Percentiles rank a stretch among this genome's conserved stretches.
These are phyloP conservation scores for Daldinia eschscholtzii DNA, from an alignment of 2,329 filamentous ascomycete genomes.

Conservation along the genomic window DNA sequence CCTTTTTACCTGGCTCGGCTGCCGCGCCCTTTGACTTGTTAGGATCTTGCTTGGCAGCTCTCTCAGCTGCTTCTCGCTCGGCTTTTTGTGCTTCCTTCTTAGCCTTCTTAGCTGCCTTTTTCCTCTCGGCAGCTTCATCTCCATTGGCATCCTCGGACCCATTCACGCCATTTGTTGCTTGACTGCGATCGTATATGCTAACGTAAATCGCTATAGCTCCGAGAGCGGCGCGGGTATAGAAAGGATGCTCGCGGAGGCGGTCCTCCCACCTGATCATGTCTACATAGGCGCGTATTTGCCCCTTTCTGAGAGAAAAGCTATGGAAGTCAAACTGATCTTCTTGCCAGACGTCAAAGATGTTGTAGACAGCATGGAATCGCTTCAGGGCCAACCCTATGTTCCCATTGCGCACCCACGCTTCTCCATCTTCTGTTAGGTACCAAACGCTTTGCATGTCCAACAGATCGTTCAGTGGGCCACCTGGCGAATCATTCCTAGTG, in stretches of 20 bases:
- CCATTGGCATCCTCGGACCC: conserved; percentile 61
- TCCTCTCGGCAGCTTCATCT: conserved; percentile 76
- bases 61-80: conserved; percentile 84
- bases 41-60: conserved; percentile 82
- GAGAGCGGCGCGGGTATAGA: conserved; percentile 87
- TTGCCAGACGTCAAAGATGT: conserved; percentile 97
- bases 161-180: conserved; percentile 73
- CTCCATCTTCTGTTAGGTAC: conserved; percentile 95
- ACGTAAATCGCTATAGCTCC: conserved; percentile 86
- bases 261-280: conserved; percentile 99
- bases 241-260: conserved; percentile 88
- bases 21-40: conserved; percentile 77
- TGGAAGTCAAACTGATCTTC: conserved; percentile 99
- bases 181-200: conserved; percentile 79
- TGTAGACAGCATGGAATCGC: conserved; percentile 87
- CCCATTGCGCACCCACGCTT: conserved; percentile 85
- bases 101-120: conserved; percentile 91
- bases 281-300: conserved; percentile 92
- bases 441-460: conserved; percentile 99
- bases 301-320: conserved; percentile 95
- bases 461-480: conserved; percentile 89
- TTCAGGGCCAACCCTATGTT: conserved; percentile 90
- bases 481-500: conserved; percentile 88
- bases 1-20: conserved; percentile 83
- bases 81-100: conserved; percentile 81